Base-by-base conservation (phyloP, 2,329 filamentous ascomycete species). In the Sporothrix schenckii region DNA sequence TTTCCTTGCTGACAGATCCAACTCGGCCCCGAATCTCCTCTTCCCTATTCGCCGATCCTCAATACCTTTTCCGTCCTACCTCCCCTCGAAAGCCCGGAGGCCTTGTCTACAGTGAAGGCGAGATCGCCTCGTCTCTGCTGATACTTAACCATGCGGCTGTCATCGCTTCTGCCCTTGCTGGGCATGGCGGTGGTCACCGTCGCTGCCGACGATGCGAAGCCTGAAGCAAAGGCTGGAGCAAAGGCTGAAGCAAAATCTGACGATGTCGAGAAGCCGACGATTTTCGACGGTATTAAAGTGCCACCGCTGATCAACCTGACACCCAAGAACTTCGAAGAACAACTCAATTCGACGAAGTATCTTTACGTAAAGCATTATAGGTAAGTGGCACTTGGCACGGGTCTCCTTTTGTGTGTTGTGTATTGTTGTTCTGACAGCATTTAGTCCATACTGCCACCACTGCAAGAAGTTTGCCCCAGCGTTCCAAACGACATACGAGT, bases 401-500 rank as follows among this genome's bases (percentile, higher is more conserved):
- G 19, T 1, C 41, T 71, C 19, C 47, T 34, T 6, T 53, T 11
- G 10, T 41, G 5, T 10, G 2, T 0, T 41, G 5, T 3, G 27
- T 3, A 24, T 49, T 19, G 21, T 24, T 13, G 10, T 39, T 61
- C 66, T 54, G 24, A 69, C 49, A 19, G 3, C 39, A 68, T 58
- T 7, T 14, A 88, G 87, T 75, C 87, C 87, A 13, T 87, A 83
- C 74, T 89, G 87, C 80, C 85, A 85, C 61, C 93, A 97, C 80
- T 97, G 94, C 82, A 86, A 86, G 78, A 83, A 86, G 66, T 92
- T 93, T 77, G 93, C 92, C 68, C 95, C 95, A 9, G 90, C 88
- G 66, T 97, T 89, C 84, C 93, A 98, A 81, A 97, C 94, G 5
- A 80, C 94, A 16, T 97, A 98, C 84, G 95, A 99, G 82, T 97